A percentile compares a stretch with the other conserved stretches of the same genome.
Conservation (phyloP, 1,284 basidiomycete species). For the Microbotryum silenes-acaulis region DNA sequence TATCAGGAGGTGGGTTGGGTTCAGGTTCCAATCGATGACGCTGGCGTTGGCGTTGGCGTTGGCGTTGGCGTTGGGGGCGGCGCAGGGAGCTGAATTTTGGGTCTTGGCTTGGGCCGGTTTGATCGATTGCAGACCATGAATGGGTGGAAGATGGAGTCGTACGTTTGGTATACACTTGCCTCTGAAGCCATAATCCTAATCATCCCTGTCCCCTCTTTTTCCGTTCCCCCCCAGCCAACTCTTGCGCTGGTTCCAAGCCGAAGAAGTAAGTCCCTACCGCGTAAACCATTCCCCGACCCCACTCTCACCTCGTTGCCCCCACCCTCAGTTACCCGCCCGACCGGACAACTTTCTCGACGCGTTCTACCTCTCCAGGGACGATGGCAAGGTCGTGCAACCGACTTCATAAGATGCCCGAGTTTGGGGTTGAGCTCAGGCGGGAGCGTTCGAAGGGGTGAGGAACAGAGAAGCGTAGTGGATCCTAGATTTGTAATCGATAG, state of each 20-base stretch:
- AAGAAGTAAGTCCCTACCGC: constrained; percentile 39
- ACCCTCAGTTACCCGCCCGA: constrained; percentile 22
- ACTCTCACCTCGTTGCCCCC: neutral
- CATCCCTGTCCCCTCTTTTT: neutral
- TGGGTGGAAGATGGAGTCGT: constrained; percentile 35
- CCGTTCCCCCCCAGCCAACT: constrained; percentile 18
- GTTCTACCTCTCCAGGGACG: constrained; percentile 28
- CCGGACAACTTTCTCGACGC: constrained; percentile 35
- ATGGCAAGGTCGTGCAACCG: neutral
- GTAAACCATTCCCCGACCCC: neutral
- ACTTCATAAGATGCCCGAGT: neutral
- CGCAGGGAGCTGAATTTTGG: neutral
- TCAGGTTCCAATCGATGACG: neutral
- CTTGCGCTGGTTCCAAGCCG: constrained; percentile 44
- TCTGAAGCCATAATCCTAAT: too few relatives aligned
- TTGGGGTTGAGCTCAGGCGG: too few relatives aligned
- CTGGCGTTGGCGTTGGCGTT: too few relatives aligned
- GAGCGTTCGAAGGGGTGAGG: too few relatives aligned
- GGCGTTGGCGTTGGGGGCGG: too few relatives aligned
- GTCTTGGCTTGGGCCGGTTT: too few relatives aligned
- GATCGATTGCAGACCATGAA: constrained; percentile 16
- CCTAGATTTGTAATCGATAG: too few relatives aligned
- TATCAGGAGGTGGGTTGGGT: constrained; percentile 58
- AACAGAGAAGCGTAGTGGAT: too few relatives aligned
- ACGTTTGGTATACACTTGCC: neutral